Percentiles rank a stretch among this genome's conserved stretches.
Conservation (phyloP, 2,329 filamentous ascomycete species). For the Pseudomassariella vexata region DNA sequence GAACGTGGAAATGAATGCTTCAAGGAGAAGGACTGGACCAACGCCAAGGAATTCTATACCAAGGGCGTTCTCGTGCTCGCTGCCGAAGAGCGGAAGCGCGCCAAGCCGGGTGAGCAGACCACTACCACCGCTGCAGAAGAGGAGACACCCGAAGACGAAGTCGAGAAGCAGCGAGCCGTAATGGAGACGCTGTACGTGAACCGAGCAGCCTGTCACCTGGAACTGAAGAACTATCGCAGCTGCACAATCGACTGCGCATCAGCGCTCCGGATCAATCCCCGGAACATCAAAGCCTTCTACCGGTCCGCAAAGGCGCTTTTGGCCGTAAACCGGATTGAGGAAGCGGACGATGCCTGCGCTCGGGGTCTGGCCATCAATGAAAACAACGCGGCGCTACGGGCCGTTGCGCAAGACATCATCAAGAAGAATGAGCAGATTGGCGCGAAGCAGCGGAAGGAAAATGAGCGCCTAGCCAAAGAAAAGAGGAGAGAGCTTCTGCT, state of each 20-base stretch:
- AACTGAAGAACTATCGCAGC: constrained; percentile 81
- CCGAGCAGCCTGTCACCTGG: constrained; percentile 82
- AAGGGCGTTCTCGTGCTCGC: constrained; percentile 75
- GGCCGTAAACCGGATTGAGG: constrained; percentile 68
- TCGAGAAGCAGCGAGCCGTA: constrained; percentile 53
- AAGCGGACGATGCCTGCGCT: constrained; percentile 74
- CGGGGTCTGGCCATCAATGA: constrained; percentile 69
- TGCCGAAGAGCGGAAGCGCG: constrained; percentile 53
- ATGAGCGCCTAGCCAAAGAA: constrained; percentile 47
- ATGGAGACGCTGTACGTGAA: constrained; percentile 80
- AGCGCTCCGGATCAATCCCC: constrained; percentile 70
- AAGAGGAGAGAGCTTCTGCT: constrained; percentile 57
- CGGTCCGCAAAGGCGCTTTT: constrained; percentile 75
- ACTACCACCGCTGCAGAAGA: constrained; percentile 41
- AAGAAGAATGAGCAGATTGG: constrained; percentile 50
- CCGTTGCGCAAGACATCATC: constrained; percentile 58
- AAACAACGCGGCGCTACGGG: constrained; percentile 60
- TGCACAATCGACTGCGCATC: constrained; percentile 80
- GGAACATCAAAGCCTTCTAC: constrained; percentile 87
- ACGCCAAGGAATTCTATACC: constrained; percentile 87
- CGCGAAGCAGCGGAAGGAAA: constrained; percentile 49
- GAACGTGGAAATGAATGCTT: constrained; percentile 91
- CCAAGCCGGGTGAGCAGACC: constrained; percentile 28
- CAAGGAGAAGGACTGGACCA: constrained; percentile 63
- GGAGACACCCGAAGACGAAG: constrained; percentile 28